Evolutionary conservation across 371 early-diverging fungal species (phyloP).

Genomic region (Mucor plumbeus): DNA sequence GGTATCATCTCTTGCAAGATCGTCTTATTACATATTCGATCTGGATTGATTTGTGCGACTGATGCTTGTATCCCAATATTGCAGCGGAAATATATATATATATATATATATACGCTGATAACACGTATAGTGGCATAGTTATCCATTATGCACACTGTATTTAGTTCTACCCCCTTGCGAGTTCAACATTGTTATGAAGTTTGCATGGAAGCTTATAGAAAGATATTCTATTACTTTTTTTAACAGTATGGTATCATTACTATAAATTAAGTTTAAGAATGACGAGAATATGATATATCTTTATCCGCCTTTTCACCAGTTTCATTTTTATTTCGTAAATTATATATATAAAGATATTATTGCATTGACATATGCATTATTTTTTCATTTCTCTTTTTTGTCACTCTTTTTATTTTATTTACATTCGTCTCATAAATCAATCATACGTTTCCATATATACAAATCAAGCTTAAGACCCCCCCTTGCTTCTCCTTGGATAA

Average conservation of each 20-base stretch:
- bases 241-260: too few relatives aligned
- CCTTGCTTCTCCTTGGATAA: not conserved
- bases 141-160: not conserved
- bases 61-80: not conserved
- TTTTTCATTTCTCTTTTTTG: not conserved
- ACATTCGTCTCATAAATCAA: not conserved
- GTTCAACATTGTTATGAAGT: not conserved
- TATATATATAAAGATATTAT: not conserved
- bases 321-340: not conserved
- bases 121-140: not conserved
- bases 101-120: not conserved
- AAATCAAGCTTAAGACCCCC: not conserved
- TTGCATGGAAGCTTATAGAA: not conserved
- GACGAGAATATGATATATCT: constrained; percentile 1
- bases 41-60: not conserved
- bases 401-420: not conserved
- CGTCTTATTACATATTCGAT: not conserved
- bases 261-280: not conserved
- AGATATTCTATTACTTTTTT: not conserved
- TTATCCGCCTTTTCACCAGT: not conserved
- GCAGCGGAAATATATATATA: not conserved
- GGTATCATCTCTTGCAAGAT: not conserved
- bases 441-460: not conserved
- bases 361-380: not conserved
- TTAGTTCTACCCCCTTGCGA: not conserved